Evolutionary conservation across 148 eudicot species (phyloP).

Genomic region (Amaranthus hypochondriacus): DNA sequence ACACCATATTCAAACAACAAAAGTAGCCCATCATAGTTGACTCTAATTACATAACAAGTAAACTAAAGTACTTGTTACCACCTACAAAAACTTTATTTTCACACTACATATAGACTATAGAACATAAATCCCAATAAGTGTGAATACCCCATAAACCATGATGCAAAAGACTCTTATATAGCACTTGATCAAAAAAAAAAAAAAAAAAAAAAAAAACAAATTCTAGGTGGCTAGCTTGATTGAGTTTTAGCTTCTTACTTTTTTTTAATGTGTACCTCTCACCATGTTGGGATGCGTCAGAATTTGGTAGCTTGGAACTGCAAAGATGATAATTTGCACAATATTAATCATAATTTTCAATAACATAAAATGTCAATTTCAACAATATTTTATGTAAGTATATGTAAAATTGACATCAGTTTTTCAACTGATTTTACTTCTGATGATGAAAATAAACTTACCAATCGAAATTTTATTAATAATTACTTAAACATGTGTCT

Average conservation of each 20-base stretch:
- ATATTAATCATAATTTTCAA: background rate
- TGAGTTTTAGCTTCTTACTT: background rate
- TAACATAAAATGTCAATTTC: background rate
- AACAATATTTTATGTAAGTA: background rate
- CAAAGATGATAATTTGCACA: background rate
- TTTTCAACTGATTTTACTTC: no score
- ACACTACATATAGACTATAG: background rate
- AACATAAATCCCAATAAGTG: background rate
- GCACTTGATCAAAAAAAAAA: background rate
- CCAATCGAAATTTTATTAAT: background rate
- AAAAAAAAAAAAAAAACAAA: background rate
- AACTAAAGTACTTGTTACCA: no score
- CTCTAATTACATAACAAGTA: no score
- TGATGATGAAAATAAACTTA: no score
- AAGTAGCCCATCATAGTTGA: no score
- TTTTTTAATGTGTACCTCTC: constrained; percentile 15
- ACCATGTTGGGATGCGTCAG: constrained; percentile 12
- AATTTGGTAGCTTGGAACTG: constrained; percentile 20
- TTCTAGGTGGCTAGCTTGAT: constrained; percentile 6
- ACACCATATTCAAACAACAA: no score
- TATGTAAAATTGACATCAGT: no score
- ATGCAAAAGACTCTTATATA: background rate
- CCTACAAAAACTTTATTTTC: no score
- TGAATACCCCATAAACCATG: constrained; percentile 2
- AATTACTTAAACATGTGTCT: background rate